Conservation (phyloP, 2,329 filamentous ascomycete species). For the Colletotrichum tamarilloi region DNA sequence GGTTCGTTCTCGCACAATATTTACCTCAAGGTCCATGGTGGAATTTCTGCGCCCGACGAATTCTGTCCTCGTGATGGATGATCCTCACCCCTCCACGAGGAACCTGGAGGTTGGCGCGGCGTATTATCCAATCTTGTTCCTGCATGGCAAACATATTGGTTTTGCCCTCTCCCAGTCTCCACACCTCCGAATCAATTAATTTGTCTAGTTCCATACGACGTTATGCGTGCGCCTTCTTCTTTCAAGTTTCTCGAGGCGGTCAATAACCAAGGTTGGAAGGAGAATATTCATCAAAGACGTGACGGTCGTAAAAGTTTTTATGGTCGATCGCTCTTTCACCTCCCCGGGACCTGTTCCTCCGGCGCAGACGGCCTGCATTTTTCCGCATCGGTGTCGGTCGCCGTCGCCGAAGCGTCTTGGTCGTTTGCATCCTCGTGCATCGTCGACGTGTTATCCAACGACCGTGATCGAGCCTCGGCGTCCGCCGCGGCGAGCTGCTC, state of each 20-base stretch:
- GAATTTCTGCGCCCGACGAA: background rate
- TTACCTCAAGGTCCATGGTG: background rate
- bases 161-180: background rate
- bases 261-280: background rate
- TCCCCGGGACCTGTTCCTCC: conserved; percentile 9
- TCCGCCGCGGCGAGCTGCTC: conserved; percentile 30
- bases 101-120: too few species aligned
- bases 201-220: background rate
- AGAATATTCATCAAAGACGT: too few species aligned
- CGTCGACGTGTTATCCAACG: background rate
- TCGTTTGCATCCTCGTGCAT: background rate
- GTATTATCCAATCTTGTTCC: background rate
- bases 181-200: background rate
- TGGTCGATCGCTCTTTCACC: background rate
- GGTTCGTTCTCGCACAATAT: background rate
- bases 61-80: background rate
- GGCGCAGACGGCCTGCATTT: background rate
- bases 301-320: too few species aligned
- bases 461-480: conserved; percentile 3
- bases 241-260: background rate
- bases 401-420: conserved; percentile 6
- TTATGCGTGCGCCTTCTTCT: background rate
- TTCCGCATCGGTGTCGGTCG: conserved; percentile 24
- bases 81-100: background rate
- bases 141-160: background rate